These are phyloP conservation scores for Phytophthora syringae DNA, from an alignment of 352 stramenopile species.

Conservation along the genomic window DNA sequence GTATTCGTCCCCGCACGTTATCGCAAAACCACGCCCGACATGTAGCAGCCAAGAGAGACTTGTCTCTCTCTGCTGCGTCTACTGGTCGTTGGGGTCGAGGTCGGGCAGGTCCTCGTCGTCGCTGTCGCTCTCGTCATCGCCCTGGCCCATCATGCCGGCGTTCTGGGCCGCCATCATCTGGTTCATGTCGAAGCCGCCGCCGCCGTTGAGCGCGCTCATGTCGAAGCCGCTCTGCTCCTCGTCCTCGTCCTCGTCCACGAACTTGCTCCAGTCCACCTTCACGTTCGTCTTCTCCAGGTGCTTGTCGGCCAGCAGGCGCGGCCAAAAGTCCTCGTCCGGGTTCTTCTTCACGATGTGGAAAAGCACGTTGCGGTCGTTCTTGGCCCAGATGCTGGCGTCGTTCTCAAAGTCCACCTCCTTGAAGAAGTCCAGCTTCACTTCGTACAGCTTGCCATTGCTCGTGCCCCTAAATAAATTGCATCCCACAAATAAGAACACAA, in stretches of 20 bases:
- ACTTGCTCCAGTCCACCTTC: conserved; percentile 96
- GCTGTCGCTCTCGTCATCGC: conserved; percentile 51
- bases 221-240: conserved; percentile 89
- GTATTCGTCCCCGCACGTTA: conserved; percentile 24
- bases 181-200: conserved; percentile 95
- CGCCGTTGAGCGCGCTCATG: conserved; percentile 86
- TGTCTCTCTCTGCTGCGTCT: conserved; percentile 11
- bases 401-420: conserved; percentile 92
- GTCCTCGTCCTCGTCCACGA: conserved; percentile 97
- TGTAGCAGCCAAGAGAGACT: conserved; percentile 4
- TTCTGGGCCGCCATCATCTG: conserved; percentile 93
- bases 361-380: conserved; percentile 94
- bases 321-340: conserved; percentile 95
- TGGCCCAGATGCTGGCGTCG: conserved; percentile 95
- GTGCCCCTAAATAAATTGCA: conserved; percentile 57
- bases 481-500: conserved; percentile 1
- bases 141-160: conserved; percentile 71
- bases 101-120: conserved; percentile 89
- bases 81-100: conserved; percentile 69
- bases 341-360: conserved; percentile 97
- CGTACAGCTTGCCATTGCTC: conserved; percentile 93
- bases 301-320: conserved; percentile 96
- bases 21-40: conserved; percentile 20
- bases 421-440: conserved; percentile 96
- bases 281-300: conserved; percentile 97